phyloP scores from a whole-genome alignment of 768 basidiomycete species.

The Melanogaster broomeanus region DNA sequence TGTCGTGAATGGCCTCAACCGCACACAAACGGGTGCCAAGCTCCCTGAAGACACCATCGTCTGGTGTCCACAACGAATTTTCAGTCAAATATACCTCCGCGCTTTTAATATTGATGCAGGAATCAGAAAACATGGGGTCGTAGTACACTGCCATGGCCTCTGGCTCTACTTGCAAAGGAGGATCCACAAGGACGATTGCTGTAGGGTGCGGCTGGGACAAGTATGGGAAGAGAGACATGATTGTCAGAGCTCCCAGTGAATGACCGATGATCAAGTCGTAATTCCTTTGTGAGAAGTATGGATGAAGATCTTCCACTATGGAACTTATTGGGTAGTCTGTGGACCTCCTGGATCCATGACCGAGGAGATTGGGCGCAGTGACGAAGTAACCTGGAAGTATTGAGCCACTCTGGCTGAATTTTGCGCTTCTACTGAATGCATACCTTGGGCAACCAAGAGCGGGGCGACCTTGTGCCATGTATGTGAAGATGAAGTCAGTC shows the following conservation, averaged over 20 bases:
- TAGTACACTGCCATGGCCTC: background rate
- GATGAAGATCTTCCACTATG: constrained; percentile 13
- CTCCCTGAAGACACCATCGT: constrained; percentile 11
- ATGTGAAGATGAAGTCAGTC: constrained; percentile 13
- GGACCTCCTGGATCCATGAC: constrained; percentile 10
- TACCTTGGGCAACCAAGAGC: constrained; percentile 18
- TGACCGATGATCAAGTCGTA: constrained; percentile 22
- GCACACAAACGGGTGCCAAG: constrained; percentile 4
- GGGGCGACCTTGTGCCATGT: constrained; percentile 18
- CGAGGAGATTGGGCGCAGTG: constrained; percentile 19
- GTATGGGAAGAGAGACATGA: constrained; percentile 15
- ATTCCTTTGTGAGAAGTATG: constrained; percentile 9
- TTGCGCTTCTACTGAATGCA: background rate
- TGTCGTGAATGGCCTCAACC: constrained; percentile 3
- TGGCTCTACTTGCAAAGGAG: constrained; percentile 3
- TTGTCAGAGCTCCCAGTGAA: constrained; percentile 16
- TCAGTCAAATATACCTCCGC: constrained; percentile 2
- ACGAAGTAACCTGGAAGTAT: constrained; percentile 15
- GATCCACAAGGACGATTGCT: constrained; percentile 11
- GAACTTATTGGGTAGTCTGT: constrained; percentile 7
- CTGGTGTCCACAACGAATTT: constrained; percentile 10
- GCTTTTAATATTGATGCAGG: background rate
- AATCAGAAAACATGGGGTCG: background rate
- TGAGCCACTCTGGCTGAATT: background rate
- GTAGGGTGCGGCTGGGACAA: constrained; percentile 3